Evolutionary conservation across 202 grass and related monocot genomes (phyloP).

Genomic region (Zoysia matrella): DNA sequence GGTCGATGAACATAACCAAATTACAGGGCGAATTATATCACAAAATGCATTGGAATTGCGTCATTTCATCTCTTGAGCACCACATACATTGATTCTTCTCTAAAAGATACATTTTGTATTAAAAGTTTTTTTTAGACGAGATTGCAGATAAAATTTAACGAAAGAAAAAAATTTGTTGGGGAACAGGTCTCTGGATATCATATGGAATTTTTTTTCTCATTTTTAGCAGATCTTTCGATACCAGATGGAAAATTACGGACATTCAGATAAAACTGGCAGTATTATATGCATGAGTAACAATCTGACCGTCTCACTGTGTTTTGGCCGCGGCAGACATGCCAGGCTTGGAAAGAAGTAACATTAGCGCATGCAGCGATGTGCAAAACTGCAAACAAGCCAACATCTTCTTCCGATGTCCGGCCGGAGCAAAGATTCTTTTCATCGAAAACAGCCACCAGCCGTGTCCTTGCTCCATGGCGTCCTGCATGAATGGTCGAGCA

Average conservation of each 20-base stretch:
- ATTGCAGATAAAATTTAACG: too few relatives aligned
- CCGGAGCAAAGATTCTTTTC: constrained; percentile 13
- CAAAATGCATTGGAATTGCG: neutral
- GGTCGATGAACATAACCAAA: too few relatives aligned
- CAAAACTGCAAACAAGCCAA: neutral
- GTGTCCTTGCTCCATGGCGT: neutral
- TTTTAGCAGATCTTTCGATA: too few relatives aligned
- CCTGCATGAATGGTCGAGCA: neutral
- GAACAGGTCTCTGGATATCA: too few relatives aligned
- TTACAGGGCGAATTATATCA: too few relatives aligned
- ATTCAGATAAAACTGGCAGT: too few relatives aligned
- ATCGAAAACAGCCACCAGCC: neutral
- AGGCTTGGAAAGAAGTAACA: neutral
- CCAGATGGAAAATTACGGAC: too few relatives aligned
- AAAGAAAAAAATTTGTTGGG: too few relatives aligned
- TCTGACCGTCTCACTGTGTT: too few relatives aligned
- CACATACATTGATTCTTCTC: neutral
- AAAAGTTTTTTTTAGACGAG: neutral
- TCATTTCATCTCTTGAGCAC: neutral
- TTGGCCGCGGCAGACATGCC: too few relatives aligned
- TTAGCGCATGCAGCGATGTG: neutral
- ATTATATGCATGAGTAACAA: too few relatives aligned
- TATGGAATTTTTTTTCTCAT: neutral
- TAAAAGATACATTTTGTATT: neutral
- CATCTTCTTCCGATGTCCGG: neutral